A percentile compares a stretch with the other conserved stretches of the same genome.
phyloP scores from a whole-genome alignment of 805 yeast species.

The Scheffersomyces coipomensis region DNA sequence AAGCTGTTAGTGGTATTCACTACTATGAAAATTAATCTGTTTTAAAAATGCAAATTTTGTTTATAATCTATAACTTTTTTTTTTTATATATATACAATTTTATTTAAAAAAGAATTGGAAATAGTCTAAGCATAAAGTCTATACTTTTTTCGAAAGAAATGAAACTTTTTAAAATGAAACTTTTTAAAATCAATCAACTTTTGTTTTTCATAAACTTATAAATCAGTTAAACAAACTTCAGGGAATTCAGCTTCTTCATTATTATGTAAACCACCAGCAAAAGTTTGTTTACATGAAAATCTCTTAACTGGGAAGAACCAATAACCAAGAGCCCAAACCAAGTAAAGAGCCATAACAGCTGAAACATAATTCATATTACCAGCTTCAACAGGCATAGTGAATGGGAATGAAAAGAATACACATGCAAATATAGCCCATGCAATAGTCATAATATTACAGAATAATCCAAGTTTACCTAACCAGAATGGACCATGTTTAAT shows the following conservation, averaged over 20 bases:
- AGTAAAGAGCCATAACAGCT: slow-evolving; percentile 46
- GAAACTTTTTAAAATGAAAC: too few species aligned
- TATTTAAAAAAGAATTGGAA: too few species aligned
- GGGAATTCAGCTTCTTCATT: slow-evolving; percentile 44
- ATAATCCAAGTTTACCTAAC: slow-evolving; percentile 36
- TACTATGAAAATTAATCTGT: too few species aligned
- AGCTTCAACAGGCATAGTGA: slow-evolving; percentile 57
- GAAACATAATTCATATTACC: slow-evolving; percentile 68
- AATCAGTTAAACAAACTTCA: slow-evolving; percentile 35
- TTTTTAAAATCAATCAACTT: too few species aligned
- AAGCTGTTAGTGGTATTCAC: too few species aligned
- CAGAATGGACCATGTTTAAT: slow-evolving; percentile 41
- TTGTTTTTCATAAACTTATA: too few species aligned
- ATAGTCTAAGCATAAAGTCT: too few species aligned
- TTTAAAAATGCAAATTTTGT: too few species aligned
- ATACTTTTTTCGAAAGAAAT: too few species aligned
- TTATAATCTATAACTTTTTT: too few species aligned
- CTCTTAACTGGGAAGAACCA: slow-evolving; percentile 43
- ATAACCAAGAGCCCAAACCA: slow-evolving; percentile 33
- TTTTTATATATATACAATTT: too few species aligned
- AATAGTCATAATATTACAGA: slow-evolving; percentile 31
- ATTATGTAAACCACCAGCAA: slow-evolving; percentile 42
- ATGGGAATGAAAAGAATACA: slow-evolving; percentile 39
- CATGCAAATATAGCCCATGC: slow-evolving; percentile 35
- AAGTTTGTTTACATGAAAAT: slow-evolving; percentile 35